Percentiles rank a stretch among this genome's conserved stretches.
Evolutionary conservation across 2,329 filamentous ascomycete genomes (phyloP).

Genomic region (Talaromyces rugulosus): DNA sequence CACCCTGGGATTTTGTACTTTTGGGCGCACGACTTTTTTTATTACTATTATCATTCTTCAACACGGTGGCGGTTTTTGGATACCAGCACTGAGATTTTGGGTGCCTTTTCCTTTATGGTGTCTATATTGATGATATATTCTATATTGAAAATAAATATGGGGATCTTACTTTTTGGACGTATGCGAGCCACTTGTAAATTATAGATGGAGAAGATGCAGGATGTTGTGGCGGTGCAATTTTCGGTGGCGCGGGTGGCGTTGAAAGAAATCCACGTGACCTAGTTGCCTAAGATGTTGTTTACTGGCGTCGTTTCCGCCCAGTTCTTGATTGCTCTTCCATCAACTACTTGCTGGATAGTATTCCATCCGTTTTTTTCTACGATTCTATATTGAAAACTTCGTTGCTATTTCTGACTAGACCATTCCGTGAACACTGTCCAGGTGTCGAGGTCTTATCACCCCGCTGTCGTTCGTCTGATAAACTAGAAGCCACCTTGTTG

Average conservation of each 20-base stretch:
- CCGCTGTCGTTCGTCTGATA: not conserved
- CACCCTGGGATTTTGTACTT: not conserved
- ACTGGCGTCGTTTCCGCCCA: constrained; percentile 12
- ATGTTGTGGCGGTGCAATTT: not conserved
- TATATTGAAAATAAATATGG: constrained; percentile 1
- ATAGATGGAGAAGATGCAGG: not conserved
- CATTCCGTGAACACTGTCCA: not conserved
- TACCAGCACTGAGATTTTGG: not conserved
- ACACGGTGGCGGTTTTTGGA: not conserved
- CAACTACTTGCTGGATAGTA: not conserved
- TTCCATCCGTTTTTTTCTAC: not conserved
- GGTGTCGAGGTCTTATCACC: not conserved
- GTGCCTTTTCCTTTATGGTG: not conserved
- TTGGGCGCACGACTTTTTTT: not conserved
- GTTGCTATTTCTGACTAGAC: not conserved
- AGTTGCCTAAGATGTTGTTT: constrained; percentile 7
- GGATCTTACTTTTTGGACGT: not conserved
- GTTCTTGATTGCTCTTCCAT: not conserved
- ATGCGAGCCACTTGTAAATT: not conserved
- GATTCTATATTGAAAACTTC: not conserved
- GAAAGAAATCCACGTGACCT: constrained; percentile 3
- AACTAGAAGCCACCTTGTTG: constrained; percentile 7
- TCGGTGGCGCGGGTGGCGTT: not conserved
- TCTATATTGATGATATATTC: not conserved
- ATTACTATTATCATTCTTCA: not conserved